Base-by-base conservation (phyloP, 495 filamentous ascomycete species). In the Xylaria bambusicola region DNA sequence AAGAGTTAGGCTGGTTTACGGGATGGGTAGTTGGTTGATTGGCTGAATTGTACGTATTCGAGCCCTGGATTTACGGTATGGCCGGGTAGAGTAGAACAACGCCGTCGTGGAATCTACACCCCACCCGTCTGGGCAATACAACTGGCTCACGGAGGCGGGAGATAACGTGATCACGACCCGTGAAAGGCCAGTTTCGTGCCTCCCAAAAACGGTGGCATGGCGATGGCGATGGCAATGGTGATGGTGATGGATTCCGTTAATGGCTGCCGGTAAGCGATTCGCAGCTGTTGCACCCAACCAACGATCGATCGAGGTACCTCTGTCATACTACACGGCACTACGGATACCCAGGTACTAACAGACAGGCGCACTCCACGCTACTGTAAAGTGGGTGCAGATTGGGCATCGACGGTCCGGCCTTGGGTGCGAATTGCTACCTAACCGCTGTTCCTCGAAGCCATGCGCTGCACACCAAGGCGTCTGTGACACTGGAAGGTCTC, bases 341-440 rank as follows among this genome's bases (percentile, higher is more conserved):
- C n/a, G n/a, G n/a, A n/a, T n/a, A n/a, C n/a, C n/a, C n/a, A n/a
- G n/a, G n/a, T n/a, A n/a, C n/a, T n/a, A n/a, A n/a, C n/a, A n/a
- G n/a, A n/a, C n/a, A n/a, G n/a, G n/a, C n/a, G n/a, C n/a, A n/a
- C n/a, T n/a, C n/a, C n/a, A n/a, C n/a, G n/a, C n/a, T n/a, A n/a
- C n/a, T n/a, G n/a, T 40, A 47, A 58, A 64, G 63, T 66, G 62
- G 61, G 36, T 49, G 18, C 56, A 41, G 40, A 66, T 71, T 71
- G 68, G 68, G 68, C 69, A 71, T 59, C 69, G 62, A 69, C 44
- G 10, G 56, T 15, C 56, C 42, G 52, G 15, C 38, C 64, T 62
- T 67, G 62, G 63, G 58, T 58, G 53, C 27, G 45, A 62, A 69
- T 69, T 66, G 68, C 57, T 63, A 71, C 68, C 66, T 65, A 62